Base-by-base conservation (phyloP, 352 stramenopile species). In the Globisporangium nodosum region DNA sequence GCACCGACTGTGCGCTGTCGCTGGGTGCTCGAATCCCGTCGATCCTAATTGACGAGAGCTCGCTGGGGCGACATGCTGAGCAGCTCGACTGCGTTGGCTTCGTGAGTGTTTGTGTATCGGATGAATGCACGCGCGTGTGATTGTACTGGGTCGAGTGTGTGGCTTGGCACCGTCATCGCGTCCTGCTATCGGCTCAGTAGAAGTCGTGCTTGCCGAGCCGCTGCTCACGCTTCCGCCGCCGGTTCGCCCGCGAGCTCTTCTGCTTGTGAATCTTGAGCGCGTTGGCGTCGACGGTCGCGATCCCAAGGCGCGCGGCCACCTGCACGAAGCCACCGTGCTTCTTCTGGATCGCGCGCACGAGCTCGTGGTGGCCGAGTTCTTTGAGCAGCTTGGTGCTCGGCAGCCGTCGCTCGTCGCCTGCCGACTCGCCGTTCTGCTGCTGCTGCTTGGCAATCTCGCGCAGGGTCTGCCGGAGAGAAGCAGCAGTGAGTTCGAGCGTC, bases 311-410 rank as follows among this genome's bases (percentile, higher is more conserved):
- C 33, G 63, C 39, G 7, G 81, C 78, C 18, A 94, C 74, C 27
- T 60, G 46, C 31, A 87, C 76, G 35, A 94, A 76, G 6, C 84
- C 81, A 27, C 84, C 84, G 61, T 94, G 84, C 52, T 91, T 91
- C 61, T 94, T 94, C 43, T 80, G 84, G 60, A 94, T 91, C 8
- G 84, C 79, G 35, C 82, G 62, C 40, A 94, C 68, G 24, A 94
- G 61, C 3, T 76, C 66, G 15, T 69, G 64, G 54, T 90, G 78
- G 12, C 81, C 84, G 16, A 88, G 66, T 1, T 76, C 65, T 52
- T 94, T 94, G 0, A 94, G 71, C 40, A 82, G 20, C 57, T 88
- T 88, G 0, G 81, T 92, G 56, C 89, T 78, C 2, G 81, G 81
- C 52, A 90, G 71, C 21, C 35, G 55, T 12, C 11, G 21, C 16